Conservation (phyloP, 768 basidiomycete species). For the Xerocomellus amylosporus region DNA sequence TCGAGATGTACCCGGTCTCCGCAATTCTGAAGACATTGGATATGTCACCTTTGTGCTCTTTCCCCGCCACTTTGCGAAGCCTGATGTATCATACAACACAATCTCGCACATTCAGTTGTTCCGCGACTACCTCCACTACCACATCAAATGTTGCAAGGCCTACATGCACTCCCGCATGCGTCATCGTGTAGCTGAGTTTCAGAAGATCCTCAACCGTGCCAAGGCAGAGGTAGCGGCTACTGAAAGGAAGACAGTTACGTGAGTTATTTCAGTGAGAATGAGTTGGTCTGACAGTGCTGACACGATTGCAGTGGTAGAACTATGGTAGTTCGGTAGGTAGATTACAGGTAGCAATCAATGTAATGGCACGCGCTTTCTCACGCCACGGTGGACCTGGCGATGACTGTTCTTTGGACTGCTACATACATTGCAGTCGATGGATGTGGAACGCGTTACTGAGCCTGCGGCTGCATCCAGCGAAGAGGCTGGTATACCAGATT, state of each 20-base stretch:
- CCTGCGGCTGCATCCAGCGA: slow-evolving; percentile 1
- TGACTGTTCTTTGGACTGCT: neutral
- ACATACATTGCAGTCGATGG: slow-evolving; percentile 11
- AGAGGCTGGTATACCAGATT: slow-evolving; percentile 19
- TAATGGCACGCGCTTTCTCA: slow-evolving; percentile 13
- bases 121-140: slow-evolving; percentile 98
- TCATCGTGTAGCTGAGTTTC: slow-evolving; percentile 90
- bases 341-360: neutral
- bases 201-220: slow-evolving; percentile 92
- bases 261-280: slow-evolving; percentile 13
- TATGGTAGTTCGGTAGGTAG: slow-evolving; percentile 48
- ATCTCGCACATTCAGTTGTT: slow-evolving; percentile 96
- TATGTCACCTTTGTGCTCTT: slow-evolving; percentile 98
- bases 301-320: slow-evolving; percentile 48
- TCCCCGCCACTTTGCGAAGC: slow-evolving; percentile 88
- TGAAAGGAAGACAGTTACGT: slow-evolving; percentile 93
- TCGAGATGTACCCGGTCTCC: slow-evolving; percentile 76
- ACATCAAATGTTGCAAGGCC: slow-evolving; percentile 98
- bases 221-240: slow-evolving; percentile 84
- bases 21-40: slow-evolving; percentile 83
- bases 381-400: slow-evolving; percentile 9
- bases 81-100: slow-evolving; percentile 63
- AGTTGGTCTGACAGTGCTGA: slow-evolving; percentile 3
- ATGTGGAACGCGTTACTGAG: slow-evolving; percentile 8
- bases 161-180: slow-evolving; percentile 99